Base-by-base conservation (phyloP, 192 early-diverging fungal species). In the Tieghemiomyces parasiticus region DNA sequence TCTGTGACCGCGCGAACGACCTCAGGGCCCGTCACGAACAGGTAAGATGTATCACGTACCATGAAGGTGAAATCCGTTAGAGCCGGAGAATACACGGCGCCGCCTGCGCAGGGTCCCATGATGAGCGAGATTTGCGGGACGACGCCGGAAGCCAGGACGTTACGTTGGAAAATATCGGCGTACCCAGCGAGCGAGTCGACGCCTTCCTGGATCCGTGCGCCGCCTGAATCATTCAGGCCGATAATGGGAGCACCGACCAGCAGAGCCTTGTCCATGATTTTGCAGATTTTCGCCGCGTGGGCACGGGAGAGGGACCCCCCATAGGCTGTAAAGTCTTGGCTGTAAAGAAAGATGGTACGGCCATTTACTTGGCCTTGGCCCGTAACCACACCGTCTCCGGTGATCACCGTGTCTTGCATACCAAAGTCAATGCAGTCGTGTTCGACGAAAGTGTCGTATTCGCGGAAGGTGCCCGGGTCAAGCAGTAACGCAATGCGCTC, bases 101-200 rank as follows among this genome's bases (percentile, higher is more conserved):
- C 93, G 68, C 94, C 94, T 29, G 94, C 94, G 64, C 92, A 97
- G 4, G 94, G 94, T 2, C 94, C 94, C 94, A 97, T 97, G 55
- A 97, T 87, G 46, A 97, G 67, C 2, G 92, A 95, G 50, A 97
- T 82, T 69, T 97, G 94, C 25, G 94, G 94, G 32, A 97, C 75
- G 24, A 95, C 94, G 25, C 94, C 94, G 0, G 90, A 93, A 3
- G 88, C 88, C 60, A 87, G 60, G 29, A 95, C 94, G 66, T 97
- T 97, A 63, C 84, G 82, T 68, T 88, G 85, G 71, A 97, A 97
- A 62, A 97, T 97, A 62, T 97, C 92, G 19, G 91, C 91, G 67
- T 95, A 94, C 2, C 94, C 94, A 22, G 84, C 94, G 44, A 97
- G 74, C 29, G 91, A 93, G 60, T 92, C 92, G 2, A 97, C 94